Evolutionary conservation across 2,329 filamentous ascomycete species (phyloP), one percentile per base, ranked within the genome.

Genomic region (Alternaria sp.): DNA sequence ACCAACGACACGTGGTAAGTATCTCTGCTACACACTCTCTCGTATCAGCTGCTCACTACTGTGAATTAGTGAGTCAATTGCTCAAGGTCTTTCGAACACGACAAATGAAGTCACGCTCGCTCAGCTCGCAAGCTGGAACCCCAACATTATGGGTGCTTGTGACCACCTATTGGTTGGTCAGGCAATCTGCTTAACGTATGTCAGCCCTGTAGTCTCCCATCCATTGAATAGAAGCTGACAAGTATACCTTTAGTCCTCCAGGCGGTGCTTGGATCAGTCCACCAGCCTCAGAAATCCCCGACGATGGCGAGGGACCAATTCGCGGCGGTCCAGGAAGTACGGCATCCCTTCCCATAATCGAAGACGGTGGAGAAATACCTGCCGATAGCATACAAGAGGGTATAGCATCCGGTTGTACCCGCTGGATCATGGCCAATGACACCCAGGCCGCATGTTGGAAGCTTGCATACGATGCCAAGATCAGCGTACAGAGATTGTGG

Each of bases 241-340:
- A 32, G 15, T 7, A 36, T 13, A 17, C 25, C 19, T 21, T 13
- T 17, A 54, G 30, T 17, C 51, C 26, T 19, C 51, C 51, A 19
- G 51, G 51, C 19, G 51, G 51, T 11, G 28, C 51, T 9, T 54
- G 30, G 30, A 54, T 54, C 26, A 28, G 26, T 28, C 26, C 26
- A 15, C 15, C 23, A 7, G 30, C 51, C 12, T 21, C 51, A 21
- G 28, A 28, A 11, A 30, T 54, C 30, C 51, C 51, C 8, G 51
- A 54, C 28, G 28, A 43, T 17, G 43, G 30, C 11, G 51, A 54
- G n/a, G 51, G 51, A 19, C 51, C 51, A 19, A n/a, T 54, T 43
- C 51, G 51, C 9, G 51, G 51, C 28, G 51, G 51, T 32, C 51
- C 51, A 36, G 51, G 51, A 15, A 54, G 51, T 32, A 54, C 51